Conservation (phyloP, 2,329 filamentous ascomycete genomes). For the Dothideomycetes sp. region DNA sequence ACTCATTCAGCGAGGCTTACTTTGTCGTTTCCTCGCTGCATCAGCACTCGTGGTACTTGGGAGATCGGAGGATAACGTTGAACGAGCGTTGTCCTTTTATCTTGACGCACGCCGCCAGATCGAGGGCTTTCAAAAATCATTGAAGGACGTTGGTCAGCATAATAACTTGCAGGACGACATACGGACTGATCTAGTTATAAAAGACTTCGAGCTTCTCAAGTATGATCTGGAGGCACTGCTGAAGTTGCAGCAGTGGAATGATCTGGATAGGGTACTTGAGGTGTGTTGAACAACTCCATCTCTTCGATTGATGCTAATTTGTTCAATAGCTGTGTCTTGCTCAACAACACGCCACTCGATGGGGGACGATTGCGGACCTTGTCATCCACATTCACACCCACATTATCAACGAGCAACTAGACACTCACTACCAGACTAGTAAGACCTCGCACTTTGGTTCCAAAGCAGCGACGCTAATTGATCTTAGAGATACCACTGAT, state of each 20-base stretch:
- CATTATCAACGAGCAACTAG: slow-evolving; percentile 17
- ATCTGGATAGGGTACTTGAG: slow-evolving; percentile 49
- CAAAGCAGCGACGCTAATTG: neutral
- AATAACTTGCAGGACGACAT: slow-evolving; percentile 23
- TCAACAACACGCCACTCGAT: slow-evolving; percentile 21
- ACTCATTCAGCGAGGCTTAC: no score
- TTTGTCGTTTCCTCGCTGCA: slow-evolving; percentile 58
- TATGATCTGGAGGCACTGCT: slow-evolving; percentile 72
- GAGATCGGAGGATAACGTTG: slow-evolving; percentile 30
- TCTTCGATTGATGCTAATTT: neutral
- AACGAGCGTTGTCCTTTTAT: slow-evolving; percentile 48
- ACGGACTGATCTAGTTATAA: slow-evolving; percentile 39
- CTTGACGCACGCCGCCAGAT: slow-evolving; percentile 50
- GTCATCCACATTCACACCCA: slow-evolving; percentile 32
- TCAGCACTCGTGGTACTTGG: slow-evolving; percentile 37
- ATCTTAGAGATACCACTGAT: slow-evolving; percentile 16
- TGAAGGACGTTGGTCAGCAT: slow-evolving; percentile 28
- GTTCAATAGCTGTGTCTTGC: slow-evolving; percentile 2
- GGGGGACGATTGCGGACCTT: slow-evolving; percentile 36
- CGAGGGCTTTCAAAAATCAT: slow-evolving; percentile 41
- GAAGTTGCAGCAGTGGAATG: slow-evolving; percentile 55
- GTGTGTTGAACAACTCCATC: slow-evolving; percentile 17
- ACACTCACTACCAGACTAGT: slow-evolving; percentile 18
- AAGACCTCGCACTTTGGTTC: neutral
- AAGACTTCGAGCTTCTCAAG: slow-evolving; percentile 56